Evolutionary conservation across 257 asterid species (phyloP), one percentile per base, ranked within the genome.

Genomic region (Capsicum pubescens): DNA sequence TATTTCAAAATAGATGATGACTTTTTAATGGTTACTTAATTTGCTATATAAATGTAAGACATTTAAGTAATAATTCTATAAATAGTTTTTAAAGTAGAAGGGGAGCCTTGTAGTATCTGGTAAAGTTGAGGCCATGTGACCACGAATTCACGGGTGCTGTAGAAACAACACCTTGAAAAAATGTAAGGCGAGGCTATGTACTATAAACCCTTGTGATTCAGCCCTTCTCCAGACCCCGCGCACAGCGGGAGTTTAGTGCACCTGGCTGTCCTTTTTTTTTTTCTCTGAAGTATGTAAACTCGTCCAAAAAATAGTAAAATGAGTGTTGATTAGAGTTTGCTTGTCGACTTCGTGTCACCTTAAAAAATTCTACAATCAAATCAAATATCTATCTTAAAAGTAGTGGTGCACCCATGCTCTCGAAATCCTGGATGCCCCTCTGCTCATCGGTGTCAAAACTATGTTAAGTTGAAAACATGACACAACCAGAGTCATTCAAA

Each of bases 321-420:
- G 16, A 67, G 7, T 68, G 16, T 68, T 35, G 42, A 68, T 36
- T 35, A 36, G 16, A 36, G 21, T 36, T 67, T 67, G 7, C 50
- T 66, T 5, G 1, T 68, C 8, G 9, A 68, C 50, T 36, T 66
- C 13, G 44, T 36, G 21, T 68, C 76, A 68, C 52, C 7, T 3
- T 66, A 12, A 32, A 66, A 6, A 66, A 12, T 66, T 66, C 46
- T 66, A 32, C 15, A 32, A 66, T 66, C 11, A 32, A 66, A 66
- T 66, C 72, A 64, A 64, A 64, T 64, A 67, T 17, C 36, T 68
- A 36, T 68, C 12, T 68, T 68, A 36, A 66, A 66, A 35, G 72
- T 68, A 36, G 52, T 68, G 42, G 52, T 67, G 76, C 76, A 36
- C 50, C 76, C 21, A 16, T 68, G 21, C 7, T 36, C 21, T 8